Evolutionary conservation across 305 asterid species (phyloP), one percentile per base, ranked within the genome.

Genomic region (Rubia peregrina): DNA sequence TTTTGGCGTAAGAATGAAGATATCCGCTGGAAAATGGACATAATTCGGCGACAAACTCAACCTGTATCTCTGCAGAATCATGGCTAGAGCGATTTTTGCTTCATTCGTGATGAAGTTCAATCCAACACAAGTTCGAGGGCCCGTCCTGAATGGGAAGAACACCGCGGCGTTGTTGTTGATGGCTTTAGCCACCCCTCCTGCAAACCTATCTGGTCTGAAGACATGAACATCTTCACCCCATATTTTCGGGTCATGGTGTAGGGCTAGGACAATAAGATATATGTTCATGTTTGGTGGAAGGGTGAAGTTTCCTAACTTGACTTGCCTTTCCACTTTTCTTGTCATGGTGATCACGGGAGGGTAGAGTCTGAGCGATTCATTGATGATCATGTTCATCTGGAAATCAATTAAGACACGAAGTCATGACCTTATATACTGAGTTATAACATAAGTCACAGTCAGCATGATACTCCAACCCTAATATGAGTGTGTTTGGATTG

Each of bases 81-180:
- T 85, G 0, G 90, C 87, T 4, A 87, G 73, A 0, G 86, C 80
- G 68, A 89, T 72, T 80, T 89, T 89, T 30, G 87, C 81, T 80
- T 89, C 95, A 42, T 80, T 83, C 19, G 83, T 84, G 22, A 91
- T 80, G 72, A 89, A 85, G 73, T 89, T 87, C 65, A 84, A 65
- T 8, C 95, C 92, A 4, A 85, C 92, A 73, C 95, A 88, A 77
- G 89, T 85, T 19, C 89, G 74, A 48, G 85, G 83, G 40, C 92
- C 95, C 79, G 80, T 22, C 10, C 92, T 92, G 12, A 88, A 88
- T 1, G 95, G 95, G 0, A 87, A 46, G 57, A 85, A 88, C 13
- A 92, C 87, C 33, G 85, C 85, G 6, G 71, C 46, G 44, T 81
- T 80, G 63, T 82, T 83, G 74, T 85, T 85, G 64, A 86, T 85